Evolutionary conservation across 345 rosid species (phyloP).

Genomic region (Ailanthus altissimus): DNA sequence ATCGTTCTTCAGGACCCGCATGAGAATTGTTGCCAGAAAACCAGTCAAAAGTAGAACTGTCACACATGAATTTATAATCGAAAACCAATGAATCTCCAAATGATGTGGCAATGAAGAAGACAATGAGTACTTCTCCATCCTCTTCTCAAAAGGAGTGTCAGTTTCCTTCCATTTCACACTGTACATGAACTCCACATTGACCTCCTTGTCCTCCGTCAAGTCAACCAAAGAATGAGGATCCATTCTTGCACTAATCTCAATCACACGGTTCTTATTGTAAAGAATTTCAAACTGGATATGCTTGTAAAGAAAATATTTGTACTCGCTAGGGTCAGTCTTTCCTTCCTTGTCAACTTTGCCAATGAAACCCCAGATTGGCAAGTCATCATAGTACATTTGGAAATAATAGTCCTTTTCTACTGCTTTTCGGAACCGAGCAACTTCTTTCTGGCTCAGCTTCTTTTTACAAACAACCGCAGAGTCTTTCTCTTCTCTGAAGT

Average conservation of each 20-base stretch:
- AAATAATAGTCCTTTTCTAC: conserved; percentile 53
- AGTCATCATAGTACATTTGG: conserved; percentile 57
- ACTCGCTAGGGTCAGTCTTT: conserved; percentile 41
- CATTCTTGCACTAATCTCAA: conserved; percentile 42
- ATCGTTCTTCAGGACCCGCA: conserved; percentile 58
- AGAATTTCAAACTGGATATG: conserved; percentile 46
- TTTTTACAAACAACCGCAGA: conserved; percentile 40
- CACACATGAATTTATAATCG: conserved; percentile 58
- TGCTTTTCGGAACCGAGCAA: conserved; percentile 38
- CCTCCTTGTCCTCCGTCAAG: conserved; percentile 43
- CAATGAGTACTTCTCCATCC: conserved; percentile 52
- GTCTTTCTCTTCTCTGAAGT: conserved; percentile 45
- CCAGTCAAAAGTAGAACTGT: conserved; percentile 58
- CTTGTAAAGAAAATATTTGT: conserved; percentile 47
- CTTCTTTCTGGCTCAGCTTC: conserved; percentile 42
- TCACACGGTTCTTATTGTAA: conserved; percentile 57
- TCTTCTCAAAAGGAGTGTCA: conserved; percentile 43
- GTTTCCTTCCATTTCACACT: conserved; percentile 56
- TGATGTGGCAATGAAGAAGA: conserved; percentile 55
- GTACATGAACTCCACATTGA: conserved; percentile 51
- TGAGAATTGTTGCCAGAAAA: conserved; percentile 58
- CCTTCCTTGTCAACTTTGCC: conserved; percentile 55
- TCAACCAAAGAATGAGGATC: conserved; percentile 44
- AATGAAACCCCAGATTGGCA: conserved; percentile 56
- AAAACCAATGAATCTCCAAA: conserved; percentile 61